Base-by-base conservation (phyloP, 139 green algal species). In the Chlorella sp. region DNA sequence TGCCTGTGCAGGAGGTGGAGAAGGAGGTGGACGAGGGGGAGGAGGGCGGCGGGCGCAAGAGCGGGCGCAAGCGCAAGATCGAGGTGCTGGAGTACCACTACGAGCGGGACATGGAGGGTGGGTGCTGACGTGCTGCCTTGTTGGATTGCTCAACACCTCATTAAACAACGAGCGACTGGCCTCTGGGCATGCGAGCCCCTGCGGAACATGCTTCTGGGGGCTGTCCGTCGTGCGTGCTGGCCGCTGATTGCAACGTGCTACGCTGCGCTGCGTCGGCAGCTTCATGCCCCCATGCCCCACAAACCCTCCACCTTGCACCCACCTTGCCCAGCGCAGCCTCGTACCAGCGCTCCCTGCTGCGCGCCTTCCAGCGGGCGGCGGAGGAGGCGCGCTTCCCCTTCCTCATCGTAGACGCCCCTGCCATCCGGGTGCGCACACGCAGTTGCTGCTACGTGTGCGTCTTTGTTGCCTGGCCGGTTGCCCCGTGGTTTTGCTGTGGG, bases 91-190 rank as follows among this genome's bases (percentile, higher is more conserved):
- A 94, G 87, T 97, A 97, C 84, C 84, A 88, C 64, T 94, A 94
- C 51, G 93, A 97, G 74, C 72, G 87, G 2, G 93, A 93, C 32
- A 92, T 95, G 86, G 94, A 97, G 81, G 88, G 89, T 94, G 85
- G 54, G 87, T 34, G 6, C n/a, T n/a, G n/a, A n/a, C n/a, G n/a
- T n/a, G n/a, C n/a, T n/a, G n/a, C n/a, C n/a, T n/a, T n/a, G n/a
- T n/a, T n/a, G n/a, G n/a, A n/a, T n/a, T n/a, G n/a, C n/a, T n/a
- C n/a, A n/a, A n/a, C n/a, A n/a, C n/a, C n/a, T n/a, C n/a, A n/a
- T n/a, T n/a, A n/a, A n/a, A n/a, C n/a, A n/a, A n/a, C n/a, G n/a
- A n/a, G n/a, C n/a, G n/a, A n/a, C n/a, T n/a, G n/a, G n/a, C n/a
- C n/a, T n/a, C n/a, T n/a, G n/a, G n/a, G n/a, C n/a, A n/a, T n/a